These are phyloP conservation scores for Beta vulgaris DNA, from an alignment of 148 eudicot species.

Conservation along the genomic window DNA sequence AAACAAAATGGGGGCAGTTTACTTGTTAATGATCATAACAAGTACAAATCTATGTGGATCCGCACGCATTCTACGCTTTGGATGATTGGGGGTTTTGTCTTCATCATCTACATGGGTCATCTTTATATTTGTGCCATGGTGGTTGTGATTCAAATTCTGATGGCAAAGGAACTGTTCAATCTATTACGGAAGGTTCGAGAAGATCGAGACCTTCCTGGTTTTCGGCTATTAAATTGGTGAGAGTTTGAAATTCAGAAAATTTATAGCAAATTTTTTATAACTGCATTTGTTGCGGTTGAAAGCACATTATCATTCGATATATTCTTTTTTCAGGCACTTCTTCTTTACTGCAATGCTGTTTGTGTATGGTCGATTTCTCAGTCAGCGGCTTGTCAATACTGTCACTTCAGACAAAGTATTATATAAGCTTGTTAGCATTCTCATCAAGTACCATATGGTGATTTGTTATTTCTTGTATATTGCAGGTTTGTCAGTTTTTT, in stretches of 20 bases:
- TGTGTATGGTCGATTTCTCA: slow-evolving; percentile 92
- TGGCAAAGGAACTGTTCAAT: slow-evolving; percentile 74
- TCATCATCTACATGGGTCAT: slow-evolving; percentile 76
- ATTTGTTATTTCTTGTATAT: too few species aligned
- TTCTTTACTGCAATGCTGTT: slow-evolving; percentile 96
- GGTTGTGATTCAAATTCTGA: slow-evolving; percentile 73
- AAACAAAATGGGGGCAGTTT: slow-evolving; percentile 57
- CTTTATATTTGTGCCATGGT: slow-evolving; percentile 85
- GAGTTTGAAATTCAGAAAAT: slow-evolving; percentile 2
- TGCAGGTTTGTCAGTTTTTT: too few species aligned
- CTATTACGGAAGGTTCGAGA: slow-evolving; percentile 64
- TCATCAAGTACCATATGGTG: too few species aligned
- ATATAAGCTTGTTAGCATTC: slow-evolving; percentile 77
- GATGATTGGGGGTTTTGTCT: slow-evolving; percentile 69
- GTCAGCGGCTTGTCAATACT: slow-evolving; percentile 85
- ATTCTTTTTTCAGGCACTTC: slow-evolving; percentile 70
- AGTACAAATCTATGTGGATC: slow-evolving; percentile 82
- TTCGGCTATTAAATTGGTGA: slow-evolving; percentile 73
- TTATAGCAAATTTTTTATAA: not conserved
- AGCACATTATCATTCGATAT: not conserved
- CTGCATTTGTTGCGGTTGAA: not conserved
- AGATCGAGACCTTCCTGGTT: slow-evolving; percentile 75
- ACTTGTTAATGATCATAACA: slow-evolving; percentile 64
- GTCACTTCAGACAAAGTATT: slow-evolving; percentile 74
- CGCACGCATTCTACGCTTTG: slow-evolving; percentile 70